These are phyloP conservation scores for Ceriops zippeliana DNA, from an alignment of 345 rosid genomes.

Conservation along the genomic window DNA sequence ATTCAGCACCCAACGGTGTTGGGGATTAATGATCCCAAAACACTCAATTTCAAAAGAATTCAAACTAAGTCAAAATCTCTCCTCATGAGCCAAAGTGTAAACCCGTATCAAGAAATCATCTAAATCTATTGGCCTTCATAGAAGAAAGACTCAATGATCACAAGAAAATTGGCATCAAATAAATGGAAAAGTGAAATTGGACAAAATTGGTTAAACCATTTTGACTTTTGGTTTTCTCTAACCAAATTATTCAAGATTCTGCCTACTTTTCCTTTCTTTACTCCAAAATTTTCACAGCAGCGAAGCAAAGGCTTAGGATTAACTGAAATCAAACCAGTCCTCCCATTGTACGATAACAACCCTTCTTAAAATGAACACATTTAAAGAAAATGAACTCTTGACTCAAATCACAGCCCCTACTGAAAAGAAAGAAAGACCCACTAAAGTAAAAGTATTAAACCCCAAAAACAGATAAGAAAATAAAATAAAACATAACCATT, in stretches of 20 bases:
- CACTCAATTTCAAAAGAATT: not conserved
- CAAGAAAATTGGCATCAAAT: not conserved
- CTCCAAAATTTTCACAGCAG: not conserved
- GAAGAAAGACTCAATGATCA: not conserved
- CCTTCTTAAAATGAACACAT: not conserved
- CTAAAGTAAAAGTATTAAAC: too few species aligned
- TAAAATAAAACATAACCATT: too few species aligned
- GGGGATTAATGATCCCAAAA: not conserved
- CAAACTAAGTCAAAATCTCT: constrained; percentile 3
- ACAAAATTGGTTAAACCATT: not conserved
- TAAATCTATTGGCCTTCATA: not conserved
- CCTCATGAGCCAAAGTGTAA: not conserved
- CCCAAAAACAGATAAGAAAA: too few species aligned
- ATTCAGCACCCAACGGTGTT: not conserved
- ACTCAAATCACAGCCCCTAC: not conserved
- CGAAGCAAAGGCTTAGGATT: not conserved
- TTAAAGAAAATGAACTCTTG: not conserved
- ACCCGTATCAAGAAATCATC: not conserved
- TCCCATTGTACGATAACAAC: not conserved
- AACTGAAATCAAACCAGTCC: not conserved
- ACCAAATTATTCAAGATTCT: not conserved
- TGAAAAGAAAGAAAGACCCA: too few species aligned
- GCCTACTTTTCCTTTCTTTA: not conserved
- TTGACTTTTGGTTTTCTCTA: not conserved
- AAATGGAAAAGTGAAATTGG: not conserved